Evolutionary conservation across 2,329 filamentous ascomycete genomes (phyloP).

Genomic region (Botrytis tulipae): DNA sequence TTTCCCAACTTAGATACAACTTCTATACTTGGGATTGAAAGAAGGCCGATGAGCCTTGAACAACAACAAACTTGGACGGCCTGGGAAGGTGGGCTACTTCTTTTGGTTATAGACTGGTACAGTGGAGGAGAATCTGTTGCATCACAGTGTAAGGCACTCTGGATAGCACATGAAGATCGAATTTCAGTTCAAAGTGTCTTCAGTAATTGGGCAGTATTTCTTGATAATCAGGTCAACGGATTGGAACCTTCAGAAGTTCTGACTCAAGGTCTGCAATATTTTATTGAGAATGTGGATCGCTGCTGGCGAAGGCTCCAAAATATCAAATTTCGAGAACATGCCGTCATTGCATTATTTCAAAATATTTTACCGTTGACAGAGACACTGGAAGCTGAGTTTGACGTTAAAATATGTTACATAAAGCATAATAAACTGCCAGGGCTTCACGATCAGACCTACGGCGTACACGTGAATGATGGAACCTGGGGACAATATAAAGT

Average conservation of each 20-base stretch:
- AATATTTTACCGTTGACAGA: not conserved
- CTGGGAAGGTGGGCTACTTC: not conserved
- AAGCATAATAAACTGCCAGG: not conserved
- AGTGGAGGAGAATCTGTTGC: not conserved
- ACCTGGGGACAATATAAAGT: not conserved
- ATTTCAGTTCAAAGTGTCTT: not conserved
- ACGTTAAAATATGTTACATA: not conserved
- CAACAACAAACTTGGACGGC: fast-evolving
- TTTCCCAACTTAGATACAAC: not conserved
- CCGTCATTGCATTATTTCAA: not conserved
- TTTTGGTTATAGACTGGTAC: not conserved
- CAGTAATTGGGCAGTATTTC: not conserved
- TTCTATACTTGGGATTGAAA: not conserved
- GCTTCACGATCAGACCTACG: fast-evolving
- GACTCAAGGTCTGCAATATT: no score
- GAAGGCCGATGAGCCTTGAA: fast-evolving
- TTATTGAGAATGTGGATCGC: no score
- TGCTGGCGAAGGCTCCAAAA: no score
- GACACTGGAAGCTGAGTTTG: not conserved
- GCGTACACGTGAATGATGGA: not conserved
- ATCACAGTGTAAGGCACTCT: not conserved
- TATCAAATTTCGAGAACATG: not conserved
- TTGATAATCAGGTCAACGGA: not conserved
- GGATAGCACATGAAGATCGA: fast-evolving
- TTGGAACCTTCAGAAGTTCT: not conserved